Evolutionary conservation across 2,329 filamentous ascomycete genomes (phyloP).

Genomic region (Xylariaceae sp.): DNA sequence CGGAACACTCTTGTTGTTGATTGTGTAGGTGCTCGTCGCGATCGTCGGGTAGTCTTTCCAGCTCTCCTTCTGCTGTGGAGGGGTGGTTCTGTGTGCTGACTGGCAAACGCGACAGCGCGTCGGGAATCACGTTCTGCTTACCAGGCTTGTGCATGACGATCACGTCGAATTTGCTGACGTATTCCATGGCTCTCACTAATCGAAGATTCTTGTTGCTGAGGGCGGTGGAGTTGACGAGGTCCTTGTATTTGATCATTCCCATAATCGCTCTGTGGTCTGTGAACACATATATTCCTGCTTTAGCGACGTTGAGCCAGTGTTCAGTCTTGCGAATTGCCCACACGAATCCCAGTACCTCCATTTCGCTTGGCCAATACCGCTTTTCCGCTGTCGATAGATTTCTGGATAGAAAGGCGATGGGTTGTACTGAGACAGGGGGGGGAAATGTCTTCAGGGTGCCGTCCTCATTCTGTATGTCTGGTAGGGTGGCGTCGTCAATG

Average conservation of each 20-base stretch:
- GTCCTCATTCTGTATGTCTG: not conserved
- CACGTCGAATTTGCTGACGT: not conserved
- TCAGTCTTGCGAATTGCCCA: not conserved
- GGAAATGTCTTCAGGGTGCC: not conserved
- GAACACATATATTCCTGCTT: not conserved
- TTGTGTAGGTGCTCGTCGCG: too few species aligned
- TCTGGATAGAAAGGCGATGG: not conserved
- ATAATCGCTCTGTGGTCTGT: not conserved
- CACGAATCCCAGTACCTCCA: not conserved
- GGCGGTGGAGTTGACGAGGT: not conserved
- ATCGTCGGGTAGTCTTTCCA: not conserved
- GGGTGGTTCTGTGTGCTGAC: too few species aligned
- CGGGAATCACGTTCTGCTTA: not conserved
- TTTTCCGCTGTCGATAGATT: not conserved
- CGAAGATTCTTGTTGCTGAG: not conserved
- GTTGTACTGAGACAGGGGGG: not conserved
- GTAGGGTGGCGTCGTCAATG: not conserved
- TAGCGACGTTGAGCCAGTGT: not conserved
- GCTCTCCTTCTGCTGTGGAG: too few species aligned
- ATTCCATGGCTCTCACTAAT: not conserved
- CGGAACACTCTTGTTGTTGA: too few species aligned
- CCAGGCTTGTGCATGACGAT: not conserved
- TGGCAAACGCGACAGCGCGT: not conserved
- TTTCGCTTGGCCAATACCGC: not conserved
- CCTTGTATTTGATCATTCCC: not conserved